Evolutionary conservation across 225 moss, liverwort and hornwort species (phyloP).

Genomic region (Polytrichum commune): DNA sequence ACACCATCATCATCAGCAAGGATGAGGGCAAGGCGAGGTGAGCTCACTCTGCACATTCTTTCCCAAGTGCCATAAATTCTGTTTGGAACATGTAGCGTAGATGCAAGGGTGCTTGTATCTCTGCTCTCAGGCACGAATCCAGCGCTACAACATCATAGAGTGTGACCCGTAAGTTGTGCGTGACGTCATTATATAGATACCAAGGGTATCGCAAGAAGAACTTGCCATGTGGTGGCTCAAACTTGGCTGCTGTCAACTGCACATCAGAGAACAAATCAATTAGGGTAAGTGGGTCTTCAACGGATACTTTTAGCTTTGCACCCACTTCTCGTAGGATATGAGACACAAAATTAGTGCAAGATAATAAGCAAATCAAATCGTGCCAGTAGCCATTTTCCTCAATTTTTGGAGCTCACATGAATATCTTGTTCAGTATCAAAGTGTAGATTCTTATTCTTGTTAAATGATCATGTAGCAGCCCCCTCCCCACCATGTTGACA

Average conservation of each 20-base stretch:
- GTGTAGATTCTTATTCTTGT: too few relatives aligned
- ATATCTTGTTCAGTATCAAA: too few relatives aligned
- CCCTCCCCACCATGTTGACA: too few relatives aligned
- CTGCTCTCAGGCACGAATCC: slow-evolving; percentile 71
- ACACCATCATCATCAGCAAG: not conserved
- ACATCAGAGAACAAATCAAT: not conserved
- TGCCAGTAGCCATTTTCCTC: too few relatives aligned
- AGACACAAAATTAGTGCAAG: too few relatives aligned
- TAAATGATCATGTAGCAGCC: too few relatives aligned
- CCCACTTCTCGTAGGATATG: too few relatives aligned
- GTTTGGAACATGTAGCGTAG: slow-evolving; percentile 46
- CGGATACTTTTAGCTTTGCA: too few relatives aligned
- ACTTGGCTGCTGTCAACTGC: slow-evolving; percentile 62
- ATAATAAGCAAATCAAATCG: too few relatives aligned
- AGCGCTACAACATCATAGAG: slow-evolving; percentile 70
- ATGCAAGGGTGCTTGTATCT: slow-evolving; percentile 68
- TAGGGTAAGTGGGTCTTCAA: too few relatives aligned
- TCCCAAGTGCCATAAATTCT: slow-evolving; percentile 65
- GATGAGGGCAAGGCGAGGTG: slow-evolving; percentile 5
- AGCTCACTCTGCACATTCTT: slow-evolving; percentile 66
- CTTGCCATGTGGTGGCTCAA: slow-evolving; percentile 67
- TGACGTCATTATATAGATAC: slow-evolving; percentile 58
- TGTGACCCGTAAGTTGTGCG: slow-evolving; percentile 59
- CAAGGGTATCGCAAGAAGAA: slow-evolving; percentile 68
- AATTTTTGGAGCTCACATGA: too few relatives aligned